These are phyloP conservation scores for Trichoderma sp. DNA, from an alignment of 2,329 filamentous ascomycete genomes.

Conservation along the genomic window DNA sequence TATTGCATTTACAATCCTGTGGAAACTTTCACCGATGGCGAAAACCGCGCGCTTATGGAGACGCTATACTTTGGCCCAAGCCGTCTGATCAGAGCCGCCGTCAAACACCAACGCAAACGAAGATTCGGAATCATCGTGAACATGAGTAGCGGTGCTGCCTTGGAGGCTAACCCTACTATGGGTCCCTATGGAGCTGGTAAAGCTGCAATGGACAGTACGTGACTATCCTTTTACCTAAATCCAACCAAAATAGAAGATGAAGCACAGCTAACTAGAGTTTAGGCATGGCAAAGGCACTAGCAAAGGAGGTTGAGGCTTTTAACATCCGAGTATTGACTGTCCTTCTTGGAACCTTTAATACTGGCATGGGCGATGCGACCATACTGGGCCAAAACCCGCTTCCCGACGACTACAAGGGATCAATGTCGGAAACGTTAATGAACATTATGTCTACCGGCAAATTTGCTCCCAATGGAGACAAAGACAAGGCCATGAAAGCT, in stretches of 20 bases:
- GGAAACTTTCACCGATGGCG: neutral
- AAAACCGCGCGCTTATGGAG: constrained; percentile 2
- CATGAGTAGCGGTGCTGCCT: constrained; percentile 6
- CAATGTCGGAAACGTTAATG: neutral
- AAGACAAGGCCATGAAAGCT: constrained; percentile 10
- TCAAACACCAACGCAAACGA: neutral
- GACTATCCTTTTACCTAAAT: neutral
- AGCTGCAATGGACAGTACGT: neutral
- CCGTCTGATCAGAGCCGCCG: neutral
- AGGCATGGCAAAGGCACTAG: constrained; percentile 11
- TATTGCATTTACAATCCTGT: constrained; percentile 2
- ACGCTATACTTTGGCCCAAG: constrained; percentile 2
- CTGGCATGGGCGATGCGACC: neutral
- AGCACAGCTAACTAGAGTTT: neutral
- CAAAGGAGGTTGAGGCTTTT: constrained; percentile 4
- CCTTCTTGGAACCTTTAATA: constrained; percentile 13
- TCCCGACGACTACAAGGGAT: neutral
- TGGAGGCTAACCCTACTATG: constrained; percentile 1
- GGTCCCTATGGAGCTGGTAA: constrained; percentile 7
- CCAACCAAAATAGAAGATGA: rapidly evolving
- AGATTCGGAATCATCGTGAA: constrained; percentile 7
- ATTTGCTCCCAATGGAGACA: constrained; percentile 7
- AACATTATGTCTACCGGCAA: neutral
- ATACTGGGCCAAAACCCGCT: neutral
- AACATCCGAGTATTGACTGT: constrained; percentile 9